A percentile compares a stretch with the other conserved stretches of the same genome.
Evolutionary conservation across 176 grass and related monocot genomes (phyloP).

Genomic region (Melocanna baccifera): DNA sequence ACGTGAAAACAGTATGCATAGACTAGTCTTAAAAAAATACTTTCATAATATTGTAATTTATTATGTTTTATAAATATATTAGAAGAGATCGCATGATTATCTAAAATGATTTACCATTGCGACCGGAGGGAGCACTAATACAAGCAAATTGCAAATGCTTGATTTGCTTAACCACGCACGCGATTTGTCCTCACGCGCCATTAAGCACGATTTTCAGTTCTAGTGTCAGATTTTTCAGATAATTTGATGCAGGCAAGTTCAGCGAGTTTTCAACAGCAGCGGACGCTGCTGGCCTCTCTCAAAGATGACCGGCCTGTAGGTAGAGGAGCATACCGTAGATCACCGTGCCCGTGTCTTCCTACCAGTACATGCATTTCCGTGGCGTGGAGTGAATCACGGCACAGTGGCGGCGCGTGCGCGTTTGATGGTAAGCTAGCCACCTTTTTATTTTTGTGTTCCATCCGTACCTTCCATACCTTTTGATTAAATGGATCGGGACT

Average conservation of each 20-base stretch:
- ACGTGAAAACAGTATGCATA: no score
- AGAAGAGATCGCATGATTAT: no score
- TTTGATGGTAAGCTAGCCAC: not conserved
- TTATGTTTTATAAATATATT: no score
- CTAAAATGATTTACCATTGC: no score
- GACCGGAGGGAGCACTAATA: no score
- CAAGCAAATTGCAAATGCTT: not conserved
- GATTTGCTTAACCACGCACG: not conserved
- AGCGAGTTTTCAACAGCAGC: not conserved
- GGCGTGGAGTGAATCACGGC: not conserved
- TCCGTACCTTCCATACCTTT: not conserved
- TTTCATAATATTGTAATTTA: no score
- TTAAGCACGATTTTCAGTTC: not conserved
- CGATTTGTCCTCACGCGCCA: not conserved
- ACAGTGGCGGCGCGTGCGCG: conserved; percentile 43
- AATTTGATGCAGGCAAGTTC: not conserved
- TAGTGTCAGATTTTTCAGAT: not conserved
- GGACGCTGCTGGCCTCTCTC: not conserved
- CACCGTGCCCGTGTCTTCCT: not conserved
- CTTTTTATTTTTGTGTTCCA: not conserved
- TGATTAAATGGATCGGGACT: not conserved
- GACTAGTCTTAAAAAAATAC: no score
- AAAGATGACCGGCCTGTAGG: not conserved
- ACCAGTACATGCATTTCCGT: not conserved
- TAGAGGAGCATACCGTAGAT: not conserved